Evolutionary conservation across 2,329 filamentous ascomycete genomes (phyloP).

Genomic region (Aspergillus floridensis): DNA sequence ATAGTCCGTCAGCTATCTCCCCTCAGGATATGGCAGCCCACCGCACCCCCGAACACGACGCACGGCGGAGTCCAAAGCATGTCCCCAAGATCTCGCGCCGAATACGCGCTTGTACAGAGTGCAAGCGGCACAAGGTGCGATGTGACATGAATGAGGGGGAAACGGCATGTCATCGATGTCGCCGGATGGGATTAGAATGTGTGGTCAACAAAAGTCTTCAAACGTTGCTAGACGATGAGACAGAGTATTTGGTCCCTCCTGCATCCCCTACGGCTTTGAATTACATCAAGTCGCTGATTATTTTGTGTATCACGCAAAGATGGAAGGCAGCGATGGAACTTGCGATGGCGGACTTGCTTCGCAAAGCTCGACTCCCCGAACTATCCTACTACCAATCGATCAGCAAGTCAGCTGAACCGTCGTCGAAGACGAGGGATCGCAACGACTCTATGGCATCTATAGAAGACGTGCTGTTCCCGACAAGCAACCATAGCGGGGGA

Average conservation of each 20-base stretch:
- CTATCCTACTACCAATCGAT: slow-evolving; percentile 38
- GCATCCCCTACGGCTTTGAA: neutral
- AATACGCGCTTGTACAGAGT: slow-evolving; percentile 53
- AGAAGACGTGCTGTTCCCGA: slow-evolving; percentile 25
- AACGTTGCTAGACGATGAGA: slow-evolving; percentile 50
- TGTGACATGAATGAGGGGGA: slow-evolving; percentile 53
- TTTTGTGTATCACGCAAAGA: slow-evolving; percentile 16
- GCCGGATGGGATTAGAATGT: slow-evolving; percentile 50
- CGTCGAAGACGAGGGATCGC: slow-evolving; percentile 30
- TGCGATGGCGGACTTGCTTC: slow-evolving; percentile 39
- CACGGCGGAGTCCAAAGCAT: slow-evolving; percentile 26
- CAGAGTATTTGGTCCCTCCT: slow-evolving; percentile 36
- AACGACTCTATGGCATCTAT: slow-evolving; percentile 35
- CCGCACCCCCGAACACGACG: slow-evolving; percentile 29
- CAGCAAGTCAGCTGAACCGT: slow-evolving; percentile 29
- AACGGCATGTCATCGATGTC: slow-evolving; percentile 50
- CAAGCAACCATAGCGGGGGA: slow-evolving; percentile 17
- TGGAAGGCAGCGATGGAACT: slow-evolving; percentile 41
- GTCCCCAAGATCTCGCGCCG: slow-evolving; percentile 45
- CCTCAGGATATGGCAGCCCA: slow-evolving; percentile 24
- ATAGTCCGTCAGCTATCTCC: slow-evolving; percentile 35
- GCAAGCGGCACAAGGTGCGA: slow-evolving; percentile 55
- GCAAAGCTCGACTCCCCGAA: slow-evolving; percentile 37
- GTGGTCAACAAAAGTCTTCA: slow-evolving; percentile 53
- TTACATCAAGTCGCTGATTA: slow-evolving; percentile 11